Evolutionary conservation across 306 rosid species (phyloP).

Genomic region (Gleditsia sinensis): DNA sequence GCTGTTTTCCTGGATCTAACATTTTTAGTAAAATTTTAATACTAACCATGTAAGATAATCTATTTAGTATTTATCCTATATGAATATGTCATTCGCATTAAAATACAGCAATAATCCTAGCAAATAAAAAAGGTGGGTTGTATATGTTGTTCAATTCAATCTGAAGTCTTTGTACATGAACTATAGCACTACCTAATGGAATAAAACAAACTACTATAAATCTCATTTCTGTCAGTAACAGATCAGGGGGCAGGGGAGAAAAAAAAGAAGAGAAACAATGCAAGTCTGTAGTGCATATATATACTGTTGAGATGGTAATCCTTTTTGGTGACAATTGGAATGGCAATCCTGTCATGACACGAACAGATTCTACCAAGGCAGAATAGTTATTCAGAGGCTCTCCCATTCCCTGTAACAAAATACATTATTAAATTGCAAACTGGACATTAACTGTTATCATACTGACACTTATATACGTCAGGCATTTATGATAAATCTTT

Average conservation of each 20-base stretch:
- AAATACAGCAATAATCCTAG: not conserved
- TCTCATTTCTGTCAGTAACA: not conserved
- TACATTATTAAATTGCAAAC: not conserved
- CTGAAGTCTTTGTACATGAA: not conserved
- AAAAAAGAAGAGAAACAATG: slow-evolving; percentile 20
- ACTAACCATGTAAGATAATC: not conserved
- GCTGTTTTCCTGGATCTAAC: not conserved
- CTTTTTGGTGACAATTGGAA: slow-evolving; percentile 81
- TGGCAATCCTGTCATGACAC: slow-evolving; percentile 75
- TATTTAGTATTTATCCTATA: not conserved
- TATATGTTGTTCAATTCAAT: slow-evolving; percentile 5
- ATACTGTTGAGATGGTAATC: slow-evolving; percentile 86
- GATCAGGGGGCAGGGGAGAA: not conserved
- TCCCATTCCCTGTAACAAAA: slow-evolving; percentile 83
- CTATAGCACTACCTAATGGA: not conserved
- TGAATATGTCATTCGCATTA: not conserved
- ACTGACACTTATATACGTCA: not conserved
- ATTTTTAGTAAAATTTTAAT: not conserved
- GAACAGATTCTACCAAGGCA: slow-evolving; percentile 80
- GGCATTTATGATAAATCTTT: slow-evolving; percentile 9
- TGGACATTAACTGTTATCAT: not conserved
- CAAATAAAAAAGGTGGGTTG: not conserved
- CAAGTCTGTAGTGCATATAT: slow-evolving; percentile 15
- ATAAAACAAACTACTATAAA: not conserved
- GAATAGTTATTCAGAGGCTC: slow-evolving; percentile 89